phyloP scores from a whole-genome alignment of 75 land plant species.

The Cryptomeria japonica region DNA sequence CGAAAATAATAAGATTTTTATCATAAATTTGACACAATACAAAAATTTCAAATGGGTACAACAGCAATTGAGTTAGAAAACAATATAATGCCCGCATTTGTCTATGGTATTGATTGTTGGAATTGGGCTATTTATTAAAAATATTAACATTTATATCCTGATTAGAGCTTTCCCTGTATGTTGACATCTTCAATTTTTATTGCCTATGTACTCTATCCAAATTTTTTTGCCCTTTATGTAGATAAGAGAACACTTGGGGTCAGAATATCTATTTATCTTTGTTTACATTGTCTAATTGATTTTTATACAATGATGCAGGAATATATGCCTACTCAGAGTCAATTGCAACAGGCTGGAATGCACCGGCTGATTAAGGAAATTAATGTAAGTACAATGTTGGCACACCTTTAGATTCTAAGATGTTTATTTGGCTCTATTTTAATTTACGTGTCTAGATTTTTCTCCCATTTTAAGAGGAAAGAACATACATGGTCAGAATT shows the following conservation, averaged over 20 bases:
- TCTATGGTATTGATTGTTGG: no score
- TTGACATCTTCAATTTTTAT: no score
- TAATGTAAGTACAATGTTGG: background rate
- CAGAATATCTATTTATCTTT: background rate
- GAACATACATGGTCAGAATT: background rate
- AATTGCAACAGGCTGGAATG: slow-evolving; percentile 1
- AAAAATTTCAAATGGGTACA: no score
- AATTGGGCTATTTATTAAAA: no score
- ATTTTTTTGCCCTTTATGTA: no score
- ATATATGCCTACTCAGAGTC: background rate
- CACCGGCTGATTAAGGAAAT: slow-evolving; percentile 5
- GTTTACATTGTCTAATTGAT: background rate
- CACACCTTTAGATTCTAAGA: background rate
- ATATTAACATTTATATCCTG: no score
- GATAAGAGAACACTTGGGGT: background rate
- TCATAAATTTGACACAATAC: no score
- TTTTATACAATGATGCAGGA: background rate
- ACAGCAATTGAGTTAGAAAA: no score
- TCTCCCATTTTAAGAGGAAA: background rate
- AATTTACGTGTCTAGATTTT: background rate
- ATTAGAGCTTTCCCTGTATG: no score
- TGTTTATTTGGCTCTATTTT: background rate
- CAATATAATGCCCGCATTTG: no score
- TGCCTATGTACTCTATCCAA: no score
- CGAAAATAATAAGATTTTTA: no score